Evolutionary conservation across 2,329 filamentous ascomycete species (phyloP), one percentile per base, ranked within the genome.

Genomic region (Xylariales sp.): DNA sequence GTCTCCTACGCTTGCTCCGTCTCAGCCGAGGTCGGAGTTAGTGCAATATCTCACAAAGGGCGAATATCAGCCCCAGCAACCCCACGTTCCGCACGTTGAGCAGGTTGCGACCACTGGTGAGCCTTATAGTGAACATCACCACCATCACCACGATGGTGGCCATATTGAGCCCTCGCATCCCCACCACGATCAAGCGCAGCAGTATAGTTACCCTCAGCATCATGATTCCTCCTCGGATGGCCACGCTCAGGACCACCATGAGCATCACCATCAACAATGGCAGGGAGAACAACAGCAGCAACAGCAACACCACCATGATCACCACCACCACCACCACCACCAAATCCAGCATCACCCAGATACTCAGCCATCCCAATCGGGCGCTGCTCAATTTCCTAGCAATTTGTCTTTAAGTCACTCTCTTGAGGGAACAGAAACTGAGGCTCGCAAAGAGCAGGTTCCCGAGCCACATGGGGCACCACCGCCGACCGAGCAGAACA

Each of bases 41-140:
- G 61, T 76, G 10, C 70, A 70, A 49, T 74, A 74, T 47, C 68
- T 73, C 40, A 74, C 73, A 18, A 74, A 70, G 47, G 74, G 74
- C 44, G 74, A 77, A 62, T 76, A 60, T 45, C 63, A 66, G 25
- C 65, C 67, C 5, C 18, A 14, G 8, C 29, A 31, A n/a, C 30
- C 25, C 23, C 25, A n/a, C 21, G 27, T 23, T 12, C 11, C 16
- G 19, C 27, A 37, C 16, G 52, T 57, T 24, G 41, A 46, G 17
- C 47, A 46, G 24, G 40, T 37, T 38, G 38, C 29, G 28, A 50
- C 59, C 31, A 53, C 55, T 33, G 61, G 60, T 59, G 55, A 62
- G 50, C 59, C 53, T 33, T 42, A 54, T 44, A 47, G 41, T 48
- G 46, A 40, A 43, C 47, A 42, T 33, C 56, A 21, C 41, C 53